These are phyloP conservation scores for Arachnomyces sp. DNA, from an alignment of 2,329 filamentous ascomycete genomes.

Conservation along the genomic window DNA sequence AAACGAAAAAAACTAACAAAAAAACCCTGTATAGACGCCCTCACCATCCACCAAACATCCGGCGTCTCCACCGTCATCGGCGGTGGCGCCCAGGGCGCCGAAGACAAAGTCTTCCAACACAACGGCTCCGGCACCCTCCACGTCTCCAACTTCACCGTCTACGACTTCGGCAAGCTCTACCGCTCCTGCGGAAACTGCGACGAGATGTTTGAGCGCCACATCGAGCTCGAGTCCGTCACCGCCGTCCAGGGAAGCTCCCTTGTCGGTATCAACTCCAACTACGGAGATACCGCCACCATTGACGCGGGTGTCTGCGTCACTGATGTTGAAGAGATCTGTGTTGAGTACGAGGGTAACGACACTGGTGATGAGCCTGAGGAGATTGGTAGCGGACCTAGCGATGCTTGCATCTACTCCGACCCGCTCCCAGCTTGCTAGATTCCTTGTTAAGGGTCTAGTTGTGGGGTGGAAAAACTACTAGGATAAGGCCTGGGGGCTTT, in stretches of 20 bases:
- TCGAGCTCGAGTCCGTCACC: conserved; percentile 23
- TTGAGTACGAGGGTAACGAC: conserved; percentile 28
- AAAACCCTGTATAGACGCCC: conserved; percentile 19
- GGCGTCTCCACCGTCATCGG: conserved; percentile 28
- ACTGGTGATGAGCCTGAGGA: conserved; percentile 25
- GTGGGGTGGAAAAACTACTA: too few species aligned
- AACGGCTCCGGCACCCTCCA: conserved; percentile 25
- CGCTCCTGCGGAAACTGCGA: conserved; percentile 41
- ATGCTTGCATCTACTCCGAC: conserved; percentile 23
- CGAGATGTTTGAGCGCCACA: conserved; percentile 23
- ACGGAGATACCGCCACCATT: conserved; percentile 26
- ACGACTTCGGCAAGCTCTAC: conserved; percentile 39
- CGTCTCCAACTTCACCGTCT: conserved; percentile 31
- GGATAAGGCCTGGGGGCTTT: too few species aligned
- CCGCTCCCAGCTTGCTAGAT: conserved; percentile 5
- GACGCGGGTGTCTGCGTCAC: conserved; percentile 17
- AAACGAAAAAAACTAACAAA: neutral
- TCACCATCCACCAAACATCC: conserved; percentile 24
- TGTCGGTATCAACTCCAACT: conserved; percentile 34
- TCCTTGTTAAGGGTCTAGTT: too few species aligned
- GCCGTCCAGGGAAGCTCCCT: conserved; percentile 23
- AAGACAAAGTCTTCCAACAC: conserved; percentile 31
- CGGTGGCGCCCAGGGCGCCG: conserved; percentile 26
- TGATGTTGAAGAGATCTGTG: conserved; percentile 27
- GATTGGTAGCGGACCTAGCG: conserved; percentile 22